Evolutionary conservation across 495 filamentous ascomycete genomes (phyloP).

Genomic region (Penicillium cataractarum): DNA sequence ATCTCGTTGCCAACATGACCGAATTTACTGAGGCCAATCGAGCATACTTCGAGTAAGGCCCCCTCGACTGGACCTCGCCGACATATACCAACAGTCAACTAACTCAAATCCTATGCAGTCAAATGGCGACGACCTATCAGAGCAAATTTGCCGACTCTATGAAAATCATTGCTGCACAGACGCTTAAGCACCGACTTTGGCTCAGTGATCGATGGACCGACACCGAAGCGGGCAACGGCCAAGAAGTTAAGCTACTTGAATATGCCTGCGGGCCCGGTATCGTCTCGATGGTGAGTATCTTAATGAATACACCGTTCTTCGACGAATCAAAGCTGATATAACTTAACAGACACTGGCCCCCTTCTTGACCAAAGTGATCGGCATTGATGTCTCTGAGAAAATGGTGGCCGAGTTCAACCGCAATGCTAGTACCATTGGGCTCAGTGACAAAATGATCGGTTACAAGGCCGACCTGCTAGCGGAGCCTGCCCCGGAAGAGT

Average conservation of each 20-base stretch:
- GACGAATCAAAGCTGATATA: background rate
- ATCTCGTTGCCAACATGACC: constrained; percentile 31
- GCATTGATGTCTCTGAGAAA: constrained; percentile 68
- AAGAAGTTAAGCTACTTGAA: constrained; percentile 64
- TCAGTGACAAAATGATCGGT: constrained; percentile 58
- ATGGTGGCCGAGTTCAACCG: constrained; percentile 66
- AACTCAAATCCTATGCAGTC: constrained; percentile 28
- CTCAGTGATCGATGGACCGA: constrained; percentile 62
- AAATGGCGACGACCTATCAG: constrained; percentile 50
- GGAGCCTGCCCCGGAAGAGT: constrained; percentile 38
- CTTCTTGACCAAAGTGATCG: constrained; percentile 61
- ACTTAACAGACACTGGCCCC: constrained; percentile 55
- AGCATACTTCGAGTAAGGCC: constrained; percentile 55
- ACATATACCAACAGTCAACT: no score
- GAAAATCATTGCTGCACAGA: constrained; percentile 39
- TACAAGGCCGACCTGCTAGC: constrained; percentile 60
- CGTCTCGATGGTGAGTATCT: constrained; percentile 54
- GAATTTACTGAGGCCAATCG: constrained; percentile 56
- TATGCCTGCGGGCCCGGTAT: constrained; percentile 77
- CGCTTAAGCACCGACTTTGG: constrained; percentile 58
- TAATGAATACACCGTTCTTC: background rate
- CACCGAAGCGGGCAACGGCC: constrained; percentile 38
- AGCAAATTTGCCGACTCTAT: constrained; percentile 42
- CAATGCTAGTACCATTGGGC: constrained; percentile 38
- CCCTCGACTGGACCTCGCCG: background rate